Base-by-base conservation (phyloP, 306 rosid species). In the Senna siamea region DNA sequence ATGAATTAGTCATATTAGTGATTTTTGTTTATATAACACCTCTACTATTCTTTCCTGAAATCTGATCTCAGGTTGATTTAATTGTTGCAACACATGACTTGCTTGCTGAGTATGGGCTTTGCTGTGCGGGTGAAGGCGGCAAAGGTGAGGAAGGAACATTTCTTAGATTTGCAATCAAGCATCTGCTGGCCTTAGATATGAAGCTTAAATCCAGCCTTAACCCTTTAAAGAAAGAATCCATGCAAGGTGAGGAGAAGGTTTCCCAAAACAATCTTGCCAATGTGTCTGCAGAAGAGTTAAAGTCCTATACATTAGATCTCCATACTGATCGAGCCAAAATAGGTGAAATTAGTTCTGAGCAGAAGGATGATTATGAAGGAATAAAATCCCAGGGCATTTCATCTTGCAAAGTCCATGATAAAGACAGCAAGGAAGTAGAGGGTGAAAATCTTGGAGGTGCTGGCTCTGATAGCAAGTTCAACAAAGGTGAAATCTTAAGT, bases 121-220 rank as follows among this genome's bases (percentile, higher is more conserved):
- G 98, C 83, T 94, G 98, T 79, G 88, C 79, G 40, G 90, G 96
- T 62, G 88, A 85, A 76, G 91, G 90, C 54, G 93, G 87, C 28
- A 87, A 87, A 75, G 91, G 90, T 47, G 97, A 88, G 81, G 96
- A 94, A 87, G 97, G 96, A 81, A 81, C 83, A 60, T 94, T 87
- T 84, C 98, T 94, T 78, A 94, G 91, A 80, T 94, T 91, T 88
- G 90, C 98, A 14, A 94, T 94, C 76, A 94, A 94, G 89, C 97
- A 89, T 85, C 93, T 94, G 40, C 70, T 94, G 81, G 91, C 88
- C 74, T 88, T 91, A 87, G 96, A 91, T 88, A 85, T 89, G 93
- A 94, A 90, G 87, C 82, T 89, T 73, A 94, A 94, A 80, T 85
- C 95, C 61, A 82, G 77, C 79, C 61, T 74, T 38, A 88, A 69